Evolutionary conservation across 495 filamentous ascomycete species (phyloP).

Genomic region (Tuber indicum): DNA sequence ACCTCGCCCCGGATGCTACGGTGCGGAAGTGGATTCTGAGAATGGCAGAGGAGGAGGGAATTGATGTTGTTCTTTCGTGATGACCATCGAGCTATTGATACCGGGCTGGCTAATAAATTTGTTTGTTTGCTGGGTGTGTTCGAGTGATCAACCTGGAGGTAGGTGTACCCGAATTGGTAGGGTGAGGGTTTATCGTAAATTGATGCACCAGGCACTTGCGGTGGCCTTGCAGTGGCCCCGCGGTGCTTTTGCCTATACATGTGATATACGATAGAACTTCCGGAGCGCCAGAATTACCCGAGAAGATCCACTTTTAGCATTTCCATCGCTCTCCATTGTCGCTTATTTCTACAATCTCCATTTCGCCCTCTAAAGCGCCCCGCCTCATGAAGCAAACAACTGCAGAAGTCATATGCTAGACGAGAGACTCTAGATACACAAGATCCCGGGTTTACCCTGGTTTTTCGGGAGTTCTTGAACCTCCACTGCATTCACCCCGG

Average conservation of each 20-base stretch:
- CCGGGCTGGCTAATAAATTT: background rate
- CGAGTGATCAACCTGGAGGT: background rate
- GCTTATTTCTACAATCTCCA: background rate
- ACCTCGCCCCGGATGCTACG: slow-evolving; percentile 76
- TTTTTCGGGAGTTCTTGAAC: background rate
- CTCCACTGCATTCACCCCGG: background rate
- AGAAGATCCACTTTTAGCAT: background rate
- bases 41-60: slow-evolving; percentile 75
- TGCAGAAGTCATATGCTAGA: no score
- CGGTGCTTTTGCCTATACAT: background rate
- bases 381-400: background rate
- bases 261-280: background rate
- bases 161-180: background rate
- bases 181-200: background rate
- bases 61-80: slow-evolving; percentile 49
- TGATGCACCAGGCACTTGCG: background rate
- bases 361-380: background rate
- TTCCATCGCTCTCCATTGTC: background rate
- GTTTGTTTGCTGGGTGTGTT: background rate
- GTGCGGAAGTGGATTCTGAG: slow-evolving; percentile 69
- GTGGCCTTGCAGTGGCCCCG: background rate
- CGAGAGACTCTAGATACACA: background rate
- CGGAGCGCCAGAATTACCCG: background rate
- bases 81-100: background rate
- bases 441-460: background rate